Conservation (phyloP, 2,329 filamentous ascomycete genomes). For the Aspergillus sclerotialis region DNA sequence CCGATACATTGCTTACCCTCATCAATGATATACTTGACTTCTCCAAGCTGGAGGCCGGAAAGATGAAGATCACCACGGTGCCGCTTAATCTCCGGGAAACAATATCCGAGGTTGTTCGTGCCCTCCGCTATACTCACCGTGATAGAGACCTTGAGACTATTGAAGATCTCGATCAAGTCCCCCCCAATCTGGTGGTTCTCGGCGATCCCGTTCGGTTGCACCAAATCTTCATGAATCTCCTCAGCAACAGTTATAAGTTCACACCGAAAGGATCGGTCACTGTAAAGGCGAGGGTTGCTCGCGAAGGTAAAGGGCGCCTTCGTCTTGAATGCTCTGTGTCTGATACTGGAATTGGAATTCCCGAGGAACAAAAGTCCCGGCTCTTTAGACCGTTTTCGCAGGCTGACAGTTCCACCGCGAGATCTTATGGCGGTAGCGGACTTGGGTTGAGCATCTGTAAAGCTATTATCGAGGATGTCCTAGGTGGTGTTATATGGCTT, state of each 20-base stretch:
- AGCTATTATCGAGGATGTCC: conserved; percentile 84
- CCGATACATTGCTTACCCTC: conserved; percentile 70
- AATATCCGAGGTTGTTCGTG: conserved; percentile 57
- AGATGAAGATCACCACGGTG: conserved; percentile 82
- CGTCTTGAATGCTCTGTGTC: conserved; percentile 77
- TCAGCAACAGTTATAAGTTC: conserved; percentile 92
- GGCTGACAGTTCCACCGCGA: conserved; percentile 80
- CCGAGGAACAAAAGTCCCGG: conserved; percentile 66
- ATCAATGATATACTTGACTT: conserved; percentile 91
- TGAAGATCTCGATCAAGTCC: conserved; percentile 56
- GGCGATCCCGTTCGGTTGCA: conserved; percentile 78
- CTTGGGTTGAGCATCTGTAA: conserved; percentile 92
- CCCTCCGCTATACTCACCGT: conserved; percentile 56
- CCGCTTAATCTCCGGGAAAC: conserved; percentile 68
- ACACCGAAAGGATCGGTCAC: conserved; percentile 81
- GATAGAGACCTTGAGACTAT: conserved; percentile 55
- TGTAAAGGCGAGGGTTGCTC: conserved; percentile 66
- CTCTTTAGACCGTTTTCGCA: conserved; percentile 91
- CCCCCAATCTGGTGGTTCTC: conserved; percentile 60
- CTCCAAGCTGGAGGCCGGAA: conserved; percentile 76
- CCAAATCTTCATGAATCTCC: conserved; percentile 72
- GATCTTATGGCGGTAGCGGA: conserved; percentile 87
- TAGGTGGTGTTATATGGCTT: conserved; percentile 77
- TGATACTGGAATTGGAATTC: conserved; percentile 88
- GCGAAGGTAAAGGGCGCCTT: conserved; percentile 62